Base-by-base conservation (phyloP, 140 eudicot genomes). In the Oenanthe javanica region DNA sequence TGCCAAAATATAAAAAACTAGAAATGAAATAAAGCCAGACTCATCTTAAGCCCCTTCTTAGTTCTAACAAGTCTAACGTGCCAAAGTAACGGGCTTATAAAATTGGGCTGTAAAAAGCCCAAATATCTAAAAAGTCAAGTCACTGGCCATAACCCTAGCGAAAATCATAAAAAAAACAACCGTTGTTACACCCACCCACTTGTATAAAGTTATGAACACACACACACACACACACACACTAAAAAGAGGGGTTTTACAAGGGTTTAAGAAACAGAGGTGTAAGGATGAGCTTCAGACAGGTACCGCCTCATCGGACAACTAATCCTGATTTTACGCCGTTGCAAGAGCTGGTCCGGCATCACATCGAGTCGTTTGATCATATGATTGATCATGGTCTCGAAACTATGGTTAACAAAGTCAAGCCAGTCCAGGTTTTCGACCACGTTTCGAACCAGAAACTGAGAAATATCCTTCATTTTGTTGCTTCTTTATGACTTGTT, bases 351-450 rank as follows among this genome's bases (percentile, higher is more conserved):
- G 90, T 93, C 84, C 86, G 80, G 13, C 99, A 92, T 79, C 99
- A 92, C 76, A 91, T 95, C 51, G 90, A 92, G 42, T 95, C 97
- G 2, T 95, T 89, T 75, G 89, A 95, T 80, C 82, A 95, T 83
- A 87, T 95, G 88, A 63, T 89, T 0, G 97, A 92, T 40, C 38
- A 75, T 12, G 99, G 99, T 2, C 52, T 95, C n/a, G 92, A 91
- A 59, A 82, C 80, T 13, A 87, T 90, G 81, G 80, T 91, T 80
- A 63, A 76, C 80, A 88, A 64, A 72, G 55, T 95, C 79, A 89
- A 90, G 75, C 97, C 97, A 3, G 51, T 89, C 51, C 87, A 86
- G 40, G 89, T 95, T 54, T 21, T 79, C 21, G 96, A 93, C 51
- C 43, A 93, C 3, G 40, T 54, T 73, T 38, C 91, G 78, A 49